phyloP scores from a whole-genome alignment of 2,329 filamentous ascomycete species.

The Calonectria ilicicola region DNA sequence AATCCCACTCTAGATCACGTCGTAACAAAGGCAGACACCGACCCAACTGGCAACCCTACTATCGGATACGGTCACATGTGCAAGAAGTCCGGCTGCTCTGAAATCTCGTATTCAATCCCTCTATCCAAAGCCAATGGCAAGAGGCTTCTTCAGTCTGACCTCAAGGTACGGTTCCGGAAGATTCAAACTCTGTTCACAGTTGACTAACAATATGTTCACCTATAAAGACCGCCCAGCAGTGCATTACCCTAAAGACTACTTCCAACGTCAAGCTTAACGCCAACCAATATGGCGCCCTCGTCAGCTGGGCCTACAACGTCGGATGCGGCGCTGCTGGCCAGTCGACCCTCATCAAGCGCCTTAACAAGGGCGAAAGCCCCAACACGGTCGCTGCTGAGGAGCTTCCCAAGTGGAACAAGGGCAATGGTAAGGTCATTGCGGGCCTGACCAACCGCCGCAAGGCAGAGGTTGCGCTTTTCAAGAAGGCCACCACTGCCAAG shows the following conservation, averaged over 20 bases:
- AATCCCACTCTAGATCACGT: not conserved
- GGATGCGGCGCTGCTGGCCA: conserved; percentile 55
- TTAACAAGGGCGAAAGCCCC: conserved; percentile 39
- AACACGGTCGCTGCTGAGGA: conserved; percentile 54
- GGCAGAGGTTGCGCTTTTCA: conserved; percentile 56
- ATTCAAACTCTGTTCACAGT: not conserved
- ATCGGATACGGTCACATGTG: conserved; percentile 65
- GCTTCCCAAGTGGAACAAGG: conserved; percentile 61
- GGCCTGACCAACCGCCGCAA: conserved; percentile 56
- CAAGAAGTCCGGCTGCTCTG: conserved; percentile 52
- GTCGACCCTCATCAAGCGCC: conserved; percentile 49
- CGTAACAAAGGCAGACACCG: conserved; percentile 36
- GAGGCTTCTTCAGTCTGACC: conserved; percentile 48
- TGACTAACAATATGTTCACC: not conserved
- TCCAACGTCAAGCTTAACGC: conserved; percentile 46
- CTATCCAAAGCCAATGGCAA: conserved; percentile 54
- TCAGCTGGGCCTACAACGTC: conserved; percentile 64
- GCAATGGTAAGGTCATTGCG: conserved; percentile 51
- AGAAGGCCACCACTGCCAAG: conserved; percentile 20
- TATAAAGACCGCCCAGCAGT: conserved; percentile 46
- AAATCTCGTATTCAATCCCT: conserved; percentile 60
- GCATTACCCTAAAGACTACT: conserved; percentile 51
- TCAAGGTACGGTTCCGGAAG: conserved; percentile 12
- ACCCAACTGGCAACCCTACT: conserved; percentile 60
- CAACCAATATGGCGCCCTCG: conserved; percentile 65